These are phyloP conservation scores for Amorphotheca resinae DNA, from an alignment of 495 filamentous ascomycete species.

Conservation along the genomic window DNA sequence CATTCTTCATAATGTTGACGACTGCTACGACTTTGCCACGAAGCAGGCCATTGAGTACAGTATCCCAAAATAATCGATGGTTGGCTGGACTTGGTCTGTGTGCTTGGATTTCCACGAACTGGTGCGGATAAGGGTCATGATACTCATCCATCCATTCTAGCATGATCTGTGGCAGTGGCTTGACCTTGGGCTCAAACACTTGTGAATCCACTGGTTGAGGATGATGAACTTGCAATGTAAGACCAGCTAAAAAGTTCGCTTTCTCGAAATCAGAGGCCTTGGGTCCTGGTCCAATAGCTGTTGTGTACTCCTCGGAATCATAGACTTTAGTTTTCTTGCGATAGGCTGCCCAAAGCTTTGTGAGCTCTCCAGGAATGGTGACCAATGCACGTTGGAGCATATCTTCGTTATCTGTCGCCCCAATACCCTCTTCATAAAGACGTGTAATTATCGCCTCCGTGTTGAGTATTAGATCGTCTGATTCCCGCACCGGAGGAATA, in stretches of 20 bases:
- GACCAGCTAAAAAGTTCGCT: conserved; percentile 56
- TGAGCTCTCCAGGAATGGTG: conserved; percentile 40
- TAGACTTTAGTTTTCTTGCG: conserved; percentile 31
- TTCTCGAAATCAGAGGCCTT: conserved; percentile 48
- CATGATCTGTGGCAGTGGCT: conserved; percentile 57
- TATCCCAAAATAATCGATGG: conserved; percentile 69
- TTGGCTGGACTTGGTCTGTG: conserved; percentile 57
- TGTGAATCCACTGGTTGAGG: conserved; percentile 29
- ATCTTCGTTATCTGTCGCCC: conserved; percentile 37
- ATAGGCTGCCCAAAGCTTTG: conserved; percentile 44
- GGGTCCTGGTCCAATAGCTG: conserved; percentile 51
- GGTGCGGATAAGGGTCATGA: conserved; percentile 48
- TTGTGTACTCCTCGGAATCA: conserved; percentile 37
- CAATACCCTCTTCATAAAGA: conserved; percentile 45
- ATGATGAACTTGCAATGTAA: conserved; percentile 66
- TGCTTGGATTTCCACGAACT: conserved; percentile 45
- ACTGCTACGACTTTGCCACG: conserved; percentile 58
- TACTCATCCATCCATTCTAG: conserved; percentile 66
- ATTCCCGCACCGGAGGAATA: conserved; percentile 32
- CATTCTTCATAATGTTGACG: conserved; percentile 48
- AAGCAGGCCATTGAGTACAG: conserved; percentile 50
- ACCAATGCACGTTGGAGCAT: conserved; percentile 43
- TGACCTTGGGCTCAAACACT: conserved; percentile 17
- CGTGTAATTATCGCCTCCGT: conserved; percentile 39
- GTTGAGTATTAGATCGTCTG: conserved; percentile 40